Conservation (phyloP, 306 rosid species). For the Rubus idaeus region DNA sequence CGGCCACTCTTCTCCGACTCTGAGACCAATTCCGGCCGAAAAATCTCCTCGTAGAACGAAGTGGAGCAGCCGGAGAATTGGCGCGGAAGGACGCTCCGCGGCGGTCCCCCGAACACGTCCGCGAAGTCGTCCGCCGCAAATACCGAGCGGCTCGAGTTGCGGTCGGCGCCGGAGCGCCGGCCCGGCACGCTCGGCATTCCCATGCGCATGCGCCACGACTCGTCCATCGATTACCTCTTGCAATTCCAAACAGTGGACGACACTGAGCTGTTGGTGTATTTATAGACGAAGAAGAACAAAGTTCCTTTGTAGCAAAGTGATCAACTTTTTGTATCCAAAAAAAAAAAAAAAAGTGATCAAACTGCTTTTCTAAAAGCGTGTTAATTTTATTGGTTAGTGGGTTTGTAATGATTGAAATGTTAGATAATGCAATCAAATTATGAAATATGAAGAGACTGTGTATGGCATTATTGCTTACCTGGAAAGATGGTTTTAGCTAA, state of each 20-base stretch:
- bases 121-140: slow-evolving; percentile 58
- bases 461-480: slow-evolving; percentile 23
- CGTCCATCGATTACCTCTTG: slow-evolving; percentile 43
- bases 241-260: neutral
- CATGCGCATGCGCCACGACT: slow-evolving; percentile 56
- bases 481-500: slow-evolving; percentile 28
- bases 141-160: slow-evolving; percentile 23
- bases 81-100: slow-evolving; percentile 53
- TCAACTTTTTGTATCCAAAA: neutral
- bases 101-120: slow-evolving; percentile 92
- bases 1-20: slow-evolving; percentile 37
- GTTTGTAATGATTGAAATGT: neutral
- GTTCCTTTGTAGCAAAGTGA: slow-evolving; percentile 18
- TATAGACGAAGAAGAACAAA: neutral
- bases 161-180: slow-evolving; percentile 45
- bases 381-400: neutral
- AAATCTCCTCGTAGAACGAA: slow-evolving; percentile 57
- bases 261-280: neutral
- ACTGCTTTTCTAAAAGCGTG: neutral
- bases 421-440: neutral
- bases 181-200: slow-evolving; percentile 53
- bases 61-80: slow-evolving; percentile 36
- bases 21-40: slow-evolving; percentile 39
- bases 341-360: neutral
- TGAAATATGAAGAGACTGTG: neutral